A percentile compares a stretch with the other conserved stretches of the same genome.
Conservation (phyloP, 1,139 yeast genomes). For the Zhuliangozyma parablackwelliae region DNA sequence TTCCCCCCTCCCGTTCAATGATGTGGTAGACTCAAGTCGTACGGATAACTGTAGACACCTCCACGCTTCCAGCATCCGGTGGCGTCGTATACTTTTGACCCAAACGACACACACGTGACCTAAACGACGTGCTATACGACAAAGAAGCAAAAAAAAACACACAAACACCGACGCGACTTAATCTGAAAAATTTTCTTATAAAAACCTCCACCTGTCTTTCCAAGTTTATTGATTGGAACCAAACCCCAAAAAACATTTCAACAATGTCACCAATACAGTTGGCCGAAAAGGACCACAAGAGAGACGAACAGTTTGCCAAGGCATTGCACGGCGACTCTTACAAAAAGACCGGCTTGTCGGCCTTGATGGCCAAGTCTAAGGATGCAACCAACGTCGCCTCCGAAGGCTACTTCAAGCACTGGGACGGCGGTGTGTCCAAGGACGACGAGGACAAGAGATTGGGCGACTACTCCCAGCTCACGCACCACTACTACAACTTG, state of each 20-base stretch:
- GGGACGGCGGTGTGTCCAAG: conserved; percentile 87
- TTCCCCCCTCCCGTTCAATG: no score
- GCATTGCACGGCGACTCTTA: conserved; percentile 82
- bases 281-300: conserved; percentile 35
- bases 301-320: conserved; percentile 66
- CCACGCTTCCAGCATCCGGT: no score
- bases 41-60: no score
- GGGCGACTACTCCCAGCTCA: conserved; percentile 80
- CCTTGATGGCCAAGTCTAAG: conserved; percentile 70
- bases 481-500: conserved; percentile 93
- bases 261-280: conserved; percentile 12
- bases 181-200: no score
- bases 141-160: no score
- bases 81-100: no score
- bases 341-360: conserved; percentile 66
- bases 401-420: conserved; percentile 90
- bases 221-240: no score
- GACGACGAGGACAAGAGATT: conserved; percentile 72
- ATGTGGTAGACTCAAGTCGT: no score
- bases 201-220: no score
- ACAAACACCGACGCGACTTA: no score
- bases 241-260: neutral
- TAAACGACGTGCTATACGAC: no score
- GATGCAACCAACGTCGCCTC: conserved; percentile 81
- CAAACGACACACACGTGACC: no score